Evolutionary conservation across 2,329 filamentous ascomycete genomes (phyloP).

Genomic region (Clarireedia sp.): DNA sequence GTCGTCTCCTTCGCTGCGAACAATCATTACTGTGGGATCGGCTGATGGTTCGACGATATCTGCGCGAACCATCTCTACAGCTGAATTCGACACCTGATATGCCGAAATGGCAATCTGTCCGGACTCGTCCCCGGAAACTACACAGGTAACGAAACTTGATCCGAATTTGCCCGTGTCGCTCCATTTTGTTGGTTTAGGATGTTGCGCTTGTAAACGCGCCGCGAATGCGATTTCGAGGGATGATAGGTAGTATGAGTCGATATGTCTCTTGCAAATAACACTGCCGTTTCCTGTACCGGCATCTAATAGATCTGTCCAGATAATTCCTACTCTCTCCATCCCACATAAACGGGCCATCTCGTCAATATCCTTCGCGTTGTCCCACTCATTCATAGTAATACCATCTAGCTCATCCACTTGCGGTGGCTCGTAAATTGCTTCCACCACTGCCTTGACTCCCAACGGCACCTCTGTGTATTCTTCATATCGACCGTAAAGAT

Average conservation of each 20-base stretch:
- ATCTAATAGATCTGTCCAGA: slow-evolving; percentile 88
- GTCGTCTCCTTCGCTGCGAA: slow-evolving; percentile 81
- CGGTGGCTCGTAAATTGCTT: slow-evolving; percentile 94
- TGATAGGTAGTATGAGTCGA: slow-evolving; percentile 84
- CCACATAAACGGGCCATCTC: slow-evolving; percentile 76
- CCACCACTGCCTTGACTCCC: slow-evolving; percentile 89
- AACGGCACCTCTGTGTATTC: slow-evolving; percentile 90
- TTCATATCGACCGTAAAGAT: slow-evolving; percentile 82
- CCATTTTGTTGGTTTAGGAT: slow-evolving; percentile 92
- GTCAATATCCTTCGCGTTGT: slow-evolving; percentile 74
- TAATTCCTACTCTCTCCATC: slow-evolving; percentile 80
- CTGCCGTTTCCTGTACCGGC: slow-evolving; percentile 73
- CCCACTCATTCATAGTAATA: slow-evolving; percentile 76
- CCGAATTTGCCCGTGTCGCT: slow-evolving; percentile 90
- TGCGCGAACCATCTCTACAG: slow-evolving; percentile 92
- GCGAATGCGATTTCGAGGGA: slow-evolving; percentile 89
- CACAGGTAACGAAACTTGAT: slow-evolving; percentile 94
- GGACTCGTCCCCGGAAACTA: slow-evolving; percentile 85
- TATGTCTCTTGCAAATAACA: slow-evolving; percentile 90
- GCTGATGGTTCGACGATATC: slow-evolving; percentile 93
- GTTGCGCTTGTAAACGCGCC: slow-evolving; percentile 75
- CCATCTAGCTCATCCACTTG: slow-evolving; percentile 86
- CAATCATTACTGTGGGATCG: slow-evolving; percentile 88
- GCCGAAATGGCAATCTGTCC: slow-evolving; percentile 83
- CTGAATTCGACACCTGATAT: slow-evolving; percentile 92